Percentiles rank a stretch among this genome's conserved stretches.
Evolutionary conservation across 495 filamentous ascomycete genomes (phyloP).

Genomic region (Xylaria venustula): DNA sequence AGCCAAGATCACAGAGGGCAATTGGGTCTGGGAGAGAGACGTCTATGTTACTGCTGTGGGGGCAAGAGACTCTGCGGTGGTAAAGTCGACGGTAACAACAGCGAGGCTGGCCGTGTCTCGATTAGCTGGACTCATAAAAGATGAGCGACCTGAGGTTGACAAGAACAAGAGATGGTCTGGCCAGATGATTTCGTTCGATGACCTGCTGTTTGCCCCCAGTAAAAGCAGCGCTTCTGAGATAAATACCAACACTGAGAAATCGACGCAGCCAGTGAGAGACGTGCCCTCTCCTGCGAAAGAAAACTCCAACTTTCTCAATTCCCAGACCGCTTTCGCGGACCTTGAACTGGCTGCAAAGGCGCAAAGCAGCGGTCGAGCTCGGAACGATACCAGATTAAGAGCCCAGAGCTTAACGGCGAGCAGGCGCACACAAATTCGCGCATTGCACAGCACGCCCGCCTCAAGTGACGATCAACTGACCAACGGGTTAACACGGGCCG

Average conservation of each 20-base stretch:
- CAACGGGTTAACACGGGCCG: neutral
- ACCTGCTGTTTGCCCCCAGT: slow-evolving; percentile 18
- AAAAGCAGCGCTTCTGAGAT: neutral
- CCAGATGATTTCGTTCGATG: slow-evolving; percentile 28
- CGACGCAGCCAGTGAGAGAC: neutral
- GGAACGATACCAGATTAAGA: neutral
- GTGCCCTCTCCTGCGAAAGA: neutral
- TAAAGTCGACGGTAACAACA: slow-evolving; percentile 27
- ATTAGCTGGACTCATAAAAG: slow-evolving; percentile 37
- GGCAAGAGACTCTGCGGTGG: slow-evolving; percentile 22
- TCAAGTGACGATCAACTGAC: neutral
- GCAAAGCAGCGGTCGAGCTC: neutral
- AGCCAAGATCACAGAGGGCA: slow-evolving; percentile 30
- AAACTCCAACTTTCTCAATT: neutral
- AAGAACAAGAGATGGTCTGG: slow-evolving; percentile 24
- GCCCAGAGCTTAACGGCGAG: neutral
- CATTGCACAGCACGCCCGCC: slow-evolving; percentile 17
- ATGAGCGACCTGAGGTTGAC: slow-evolving; percentile 17
- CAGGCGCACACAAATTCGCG: neutral
- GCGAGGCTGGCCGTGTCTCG: slow-evolving; percentile 40
- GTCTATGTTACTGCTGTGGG: slow-evolving; percentile 50
- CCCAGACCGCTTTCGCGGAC: slow-evolving; percentile 1
- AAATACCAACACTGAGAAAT: neutral
- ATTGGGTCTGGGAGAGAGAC: slow-evolving; percentile 45
- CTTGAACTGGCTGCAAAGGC: slow-evolving; percentile 11